Conservation (phyloP, 108 stramenopile genomes). For the Fragilaria crotonensis region DNA sequence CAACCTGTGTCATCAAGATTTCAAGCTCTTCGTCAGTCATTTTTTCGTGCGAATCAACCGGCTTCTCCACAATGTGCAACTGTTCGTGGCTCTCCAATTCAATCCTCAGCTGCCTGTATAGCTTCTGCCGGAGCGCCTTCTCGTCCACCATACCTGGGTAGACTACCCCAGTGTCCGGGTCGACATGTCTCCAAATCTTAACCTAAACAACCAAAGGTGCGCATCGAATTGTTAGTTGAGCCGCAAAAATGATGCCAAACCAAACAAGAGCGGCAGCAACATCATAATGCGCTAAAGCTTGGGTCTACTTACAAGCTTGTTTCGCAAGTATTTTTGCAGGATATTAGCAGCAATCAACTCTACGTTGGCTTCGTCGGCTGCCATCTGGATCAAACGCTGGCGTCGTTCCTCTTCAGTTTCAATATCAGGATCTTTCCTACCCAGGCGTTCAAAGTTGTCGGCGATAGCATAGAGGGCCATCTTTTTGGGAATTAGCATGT, state of each 20-base stretch:
- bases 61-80: conserved; percentile 44
- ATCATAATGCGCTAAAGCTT: neutral
- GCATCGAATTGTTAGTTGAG: neutral
- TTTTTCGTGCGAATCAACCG: conserved; percentile 32
- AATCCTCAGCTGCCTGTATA: conserved; percentile 77
- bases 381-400: conserved; percentile 28
- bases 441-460: conserved; percentile 68
- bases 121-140: conserved; percentile 50
- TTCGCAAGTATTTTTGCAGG: conserved; percentile 62
- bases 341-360: conserved; percentile 69
- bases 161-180: conserved; percentile 45
- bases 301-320: conserved; percentile 59
- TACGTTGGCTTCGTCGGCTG: conserved; percentile 19
- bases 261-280: neutral
- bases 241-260: neutral
- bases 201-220: conserved; percentile 29
- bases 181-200: conserved; percentile 64
- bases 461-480: conserved; percentile 76
- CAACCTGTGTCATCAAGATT: conserved; percentile 34
- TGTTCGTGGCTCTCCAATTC: conserved; percentile 67
- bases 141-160: conserved; percentile 68
- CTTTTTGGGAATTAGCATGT: conserved; percentile 70
- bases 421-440: conserved; percentile 59
- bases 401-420: conserved; percentile 55
- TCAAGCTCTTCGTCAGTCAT: conserved; percentile 42